Evolutionary conservation across 169 alveolate species (phyloP), one percentile per base, ranked within the genome.

Genomic region (Eimeria praecox): DNA sequence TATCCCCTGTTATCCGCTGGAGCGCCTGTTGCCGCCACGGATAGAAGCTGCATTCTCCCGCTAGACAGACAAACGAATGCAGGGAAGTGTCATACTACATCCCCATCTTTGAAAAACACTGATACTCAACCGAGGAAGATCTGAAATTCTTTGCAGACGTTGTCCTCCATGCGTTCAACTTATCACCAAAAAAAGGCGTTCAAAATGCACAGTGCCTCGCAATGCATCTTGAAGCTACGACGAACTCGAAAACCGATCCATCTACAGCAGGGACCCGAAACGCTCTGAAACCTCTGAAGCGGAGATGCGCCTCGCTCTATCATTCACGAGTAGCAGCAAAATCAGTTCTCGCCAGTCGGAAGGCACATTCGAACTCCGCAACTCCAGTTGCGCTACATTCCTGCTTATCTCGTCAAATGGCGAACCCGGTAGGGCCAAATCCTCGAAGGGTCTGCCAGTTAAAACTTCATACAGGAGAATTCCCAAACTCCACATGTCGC

Each of bases 401-500:
- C 9, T 10, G 38, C 35, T 12, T 1, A 8, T 42, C 2, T 16
- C 87, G 18, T 77, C 62, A 44, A 42, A 27, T 3, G 4, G 1
- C 12, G 9, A 3, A 42, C 49, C n/a, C 24, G 2, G 10, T 35
- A 12, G n/a, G 8, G 14, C 46, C 49, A 77, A 4, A 0, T 44
- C 62, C 6, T 40, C 9, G 2, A 77, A 22, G 0, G 30, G 27
- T 2, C 40, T 18, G 42, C 88, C 88, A 8, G 66, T 78, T 3
- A 78, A 78, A 2, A 78, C 30, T 49, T 78, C 88, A 49, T 8
- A 78, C 20, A 78, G 42, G 44, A 78, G 64, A 20, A 10, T 66
- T 12, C 88, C 88, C 64, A 78, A 33, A n/a, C 88, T 78, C 88
- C 88, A 78, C 66, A 78, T 18, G 46, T 78, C 88, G 66, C 88